Evolutionary conservation across 306 rosid genomes (phyloP).

Genomic region (Hippophae rhamnoides): DNA sequence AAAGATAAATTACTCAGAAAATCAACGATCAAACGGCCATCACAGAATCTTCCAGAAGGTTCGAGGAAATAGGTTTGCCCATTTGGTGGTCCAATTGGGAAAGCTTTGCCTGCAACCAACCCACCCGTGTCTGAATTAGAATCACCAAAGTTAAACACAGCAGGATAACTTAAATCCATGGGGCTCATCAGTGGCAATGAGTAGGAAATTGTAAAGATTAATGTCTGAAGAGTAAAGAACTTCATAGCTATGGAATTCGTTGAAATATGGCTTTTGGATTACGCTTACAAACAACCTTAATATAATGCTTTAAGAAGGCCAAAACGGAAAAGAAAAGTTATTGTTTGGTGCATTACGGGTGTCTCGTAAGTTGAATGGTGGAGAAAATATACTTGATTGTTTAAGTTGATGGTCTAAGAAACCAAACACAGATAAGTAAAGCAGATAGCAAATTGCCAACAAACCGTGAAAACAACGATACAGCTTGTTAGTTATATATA

Average conservation of each 20-base stretch:
- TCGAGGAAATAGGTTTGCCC: conserved; percentile 21
- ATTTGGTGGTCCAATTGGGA: conserved; percentile 15
- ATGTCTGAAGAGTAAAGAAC: conserved; percentile 1
- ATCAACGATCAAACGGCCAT: conserved; percentile 38
- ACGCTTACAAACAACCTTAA: too few relatives aligned
- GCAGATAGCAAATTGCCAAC: neutral
- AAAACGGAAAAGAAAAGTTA: neutral
- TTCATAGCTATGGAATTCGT: conserved; percentile 9
- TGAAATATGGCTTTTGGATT: too few relatives aligned
- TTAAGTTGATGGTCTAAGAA: neutral
- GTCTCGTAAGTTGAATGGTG: conserved; percentile 15
- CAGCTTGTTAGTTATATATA: neutral
- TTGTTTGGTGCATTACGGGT: conserved; percentile 12
- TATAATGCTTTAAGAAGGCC: neutral
- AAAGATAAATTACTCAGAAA: conserved; percentile 17
- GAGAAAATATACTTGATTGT: too few relatives aligned
- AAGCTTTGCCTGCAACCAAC: conserved; percentile 24
- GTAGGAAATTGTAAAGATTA: conserved; percentile 1
- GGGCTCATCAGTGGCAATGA: conserved; percentile 10
- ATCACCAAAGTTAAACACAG: conserved; percentile 35
- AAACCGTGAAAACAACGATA: neutral
- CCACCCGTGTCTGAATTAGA: conserved; percentile 39
- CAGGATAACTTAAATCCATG: conserved; percentile 16
- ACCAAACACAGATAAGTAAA: too few relatives aligned
- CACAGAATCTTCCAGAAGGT: conserved; percentile 29